Conservation (phyloP, 192 early-diverging fungal genomes). For the Coemansia sp. region DNA sequence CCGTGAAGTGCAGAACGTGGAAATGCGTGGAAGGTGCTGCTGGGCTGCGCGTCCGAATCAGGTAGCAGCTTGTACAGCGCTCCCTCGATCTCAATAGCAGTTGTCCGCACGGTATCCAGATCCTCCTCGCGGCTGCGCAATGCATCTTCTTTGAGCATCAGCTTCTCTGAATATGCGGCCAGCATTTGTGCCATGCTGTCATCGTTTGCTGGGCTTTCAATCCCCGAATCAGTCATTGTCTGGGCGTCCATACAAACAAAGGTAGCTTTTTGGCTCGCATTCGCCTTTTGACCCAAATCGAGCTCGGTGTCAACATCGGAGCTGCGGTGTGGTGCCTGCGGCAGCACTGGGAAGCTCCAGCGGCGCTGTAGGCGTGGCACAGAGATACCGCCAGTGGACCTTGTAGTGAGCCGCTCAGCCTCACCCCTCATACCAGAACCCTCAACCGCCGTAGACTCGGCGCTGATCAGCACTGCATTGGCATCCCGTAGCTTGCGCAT, state of each 20-base stretch:
- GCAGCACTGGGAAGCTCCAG: slow-evolving; percentile 12
- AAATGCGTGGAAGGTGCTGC: slow-evolving; percentile 2
- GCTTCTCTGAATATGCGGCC: slow-evolving; percentile 46
- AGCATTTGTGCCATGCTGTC: slow-evolving; percentile 39
- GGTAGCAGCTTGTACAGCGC: slow-evolving; percentile 21
- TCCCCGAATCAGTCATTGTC: slow-evolving; percentile 25
- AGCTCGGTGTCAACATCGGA: not conserved
- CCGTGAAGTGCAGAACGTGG: not conserved
- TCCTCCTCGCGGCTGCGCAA: slow-evolving; percentile 52
- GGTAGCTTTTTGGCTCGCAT: not conserved
- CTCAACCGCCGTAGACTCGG: slow-evolving; percentile 19
- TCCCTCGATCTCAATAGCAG: slow-evolving; percentile 19
- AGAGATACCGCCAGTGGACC: not conserved
- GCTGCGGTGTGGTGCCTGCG: not conserved
- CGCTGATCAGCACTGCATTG: slow-evolving; percentile 17
- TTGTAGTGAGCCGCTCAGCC: not conserved
- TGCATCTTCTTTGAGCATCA: slow-evolving; percentile 48
- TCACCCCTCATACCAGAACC: not conserved
- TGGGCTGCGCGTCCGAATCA: not conserved
- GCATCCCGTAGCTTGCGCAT: slow-evolving; percentile 25
- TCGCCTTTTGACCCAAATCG: not conserved
- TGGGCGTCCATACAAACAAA: slow-evolving; percentile 19
- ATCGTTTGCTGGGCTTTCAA: not conserved
- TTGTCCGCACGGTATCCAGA: slow-evolving; percentile 29
- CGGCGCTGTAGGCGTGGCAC: not conserved